phyloP scores from a whole-genome alignment of 225 moss, liverwort and hornwort genomes.

The Sphagnum tenellum region DNA sequence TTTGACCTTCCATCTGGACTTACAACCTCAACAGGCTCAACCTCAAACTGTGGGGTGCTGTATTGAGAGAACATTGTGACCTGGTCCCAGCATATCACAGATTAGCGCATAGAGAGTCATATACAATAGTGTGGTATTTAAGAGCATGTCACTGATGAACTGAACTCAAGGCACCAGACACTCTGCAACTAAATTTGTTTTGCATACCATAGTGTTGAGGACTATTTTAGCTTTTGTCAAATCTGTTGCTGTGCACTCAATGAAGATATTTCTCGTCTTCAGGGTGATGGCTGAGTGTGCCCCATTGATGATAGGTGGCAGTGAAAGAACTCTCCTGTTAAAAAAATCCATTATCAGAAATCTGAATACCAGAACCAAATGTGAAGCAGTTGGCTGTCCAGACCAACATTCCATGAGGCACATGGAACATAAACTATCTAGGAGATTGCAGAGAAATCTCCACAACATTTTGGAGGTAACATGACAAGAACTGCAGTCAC shows the following conservation, averaged over 20 bases:
- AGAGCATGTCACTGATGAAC: no score
- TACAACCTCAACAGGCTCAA: conserved; percentile 83
- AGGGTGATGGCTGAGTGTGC: conserved; percentile 78
- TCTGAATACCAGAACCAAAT: no score
- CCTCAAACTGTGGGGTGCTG: conserved; percentile 66
- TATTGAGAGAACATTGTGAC: conserved; percentile 95
- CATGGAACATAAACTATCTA: neutral
- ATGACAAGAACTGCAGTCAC: no score
- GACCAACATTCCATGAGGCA: no score
- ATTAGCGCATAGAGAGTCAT: no score
- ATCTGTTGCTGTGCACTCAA: conserved; percentile 95
- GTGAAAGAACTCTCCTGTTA: conserved; percentile 69
- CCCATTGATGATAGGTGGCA: conserved; percentile 91
- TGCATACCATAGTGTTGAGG: conserved; percentile 79
- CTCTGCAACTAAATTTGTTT: no score
- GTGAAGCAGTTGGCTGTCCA: no score
- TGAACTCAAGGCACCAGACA: no score
- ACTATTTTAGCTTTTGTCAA: conserved; percentile 96
- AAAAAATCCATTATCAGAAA: no score
- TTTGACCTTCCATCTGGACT: conserved; percentile 41
- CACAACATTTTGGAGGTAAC: neutral
- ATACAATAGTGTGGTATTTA: no score
- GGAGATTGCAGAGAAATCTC: neutral
- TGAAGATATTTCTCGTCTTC: conserved; percentile 75
- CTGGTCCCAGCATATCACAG: conserved; percentile 11